These are phyloP conservation scores for Tetrapisispora namnaoensis DNA, from an alignment of 805 yeast species.

Conservation along the genomic window DNA sequence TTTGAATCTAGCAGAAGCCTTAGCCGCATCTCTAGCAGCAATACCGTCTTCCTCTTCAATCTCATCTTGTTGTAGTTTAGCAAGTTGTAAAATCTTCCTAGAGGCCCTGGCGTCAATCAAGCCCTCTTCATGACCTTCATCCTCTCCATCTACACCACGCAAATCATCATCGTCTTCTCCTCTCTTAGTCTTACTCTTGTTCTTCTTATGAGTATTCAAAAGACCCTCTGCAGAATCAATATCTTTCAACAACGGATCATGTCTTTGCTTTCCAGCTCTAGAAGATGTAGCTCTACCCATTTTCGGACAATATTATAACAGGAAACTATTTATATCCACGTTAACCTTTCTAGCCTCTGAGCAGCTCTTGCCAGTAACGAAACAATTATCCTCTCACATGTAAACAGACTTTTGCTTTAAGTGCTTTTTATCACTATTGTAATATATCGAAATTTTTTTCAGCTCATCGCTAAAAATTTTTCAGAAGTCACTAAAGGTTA, in stretches of 20 bases:
- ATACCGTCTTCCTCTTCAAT: constrained; percentile 55
- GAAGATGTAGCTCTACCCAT: constrained; percentile 62
- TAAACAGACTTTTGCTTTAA: no score
- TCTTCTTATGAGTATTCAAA: constrained; percentile 37
- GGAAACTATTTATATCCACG: no score
- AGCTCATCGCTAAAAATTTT: constrained; percentile 6
- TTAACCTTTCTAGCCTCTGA: no score
- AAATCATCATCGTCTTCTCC: constrained; percentile 32
- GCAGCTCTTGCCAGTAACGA: no score
- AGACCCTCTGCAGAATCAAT: constrained; percentile 67
- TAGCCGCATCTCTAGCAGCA: constrained; percentile 22
- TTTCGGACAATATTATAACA: not conserved
- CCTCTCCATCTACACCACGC: constrained; percentile 21
- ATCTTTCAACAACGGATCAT: constrained; percentile 73
- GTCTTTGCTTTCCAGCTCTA: constrained; percentile 51
- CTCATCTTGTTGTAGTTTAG: constrained; percentile 89
- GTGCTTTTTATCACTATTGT: no score
- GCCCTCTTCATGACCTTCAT: constrained; percentile 33
- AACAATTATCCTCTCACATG: no score
- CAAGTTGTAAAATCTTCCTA: constrained; percentile 77
- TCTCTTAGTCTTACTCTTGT: constrained; percentile 27
- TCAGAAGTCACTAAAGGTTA: not conserved
- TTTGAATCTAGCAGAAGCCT: constrained; percentile 27
- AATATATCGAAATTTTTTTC: not conserved
- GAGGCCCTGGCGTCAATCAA: constrained; percentile 75